phyloP scores from a whole-genome alignment of 306 rosid species.

The Cicer arietinum region DNA sequence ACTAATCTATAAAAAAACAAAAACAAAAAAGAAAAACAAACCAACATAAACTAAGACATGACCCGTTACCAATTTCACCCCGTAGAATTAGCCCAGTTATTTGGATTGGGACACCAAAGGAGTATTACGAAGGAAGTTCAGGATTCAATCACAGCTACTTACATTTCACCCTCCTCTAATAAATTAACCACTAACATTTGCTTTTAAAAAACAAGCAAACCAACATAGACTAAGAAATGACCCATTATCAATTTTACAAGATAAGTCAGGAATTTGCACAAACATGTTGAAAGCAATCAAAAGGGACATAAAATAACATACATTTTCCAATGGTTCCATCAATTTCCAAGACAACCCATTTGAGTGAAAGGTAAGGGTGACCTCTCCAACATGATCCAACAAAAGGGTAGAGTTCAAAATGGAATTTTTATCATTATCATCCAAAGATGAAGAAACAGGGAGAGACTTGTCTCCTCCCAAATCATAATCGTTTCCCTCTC shows the following conservation, averaged over 20 bases:
- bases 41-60: too few species aligned
- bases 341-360: slow-evolving; percentile 75
- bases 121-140: too few species aligned
- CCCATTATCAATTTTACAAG: slow-evolving; percentile 22
- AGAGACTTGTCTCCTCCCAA: slow-evolving; percentile 43
- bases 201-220: background rate
- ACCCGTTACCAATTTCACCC: too few species aligned
- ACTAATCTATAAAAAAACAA: too few species aligned
- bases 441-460: slow-evolving; percentile 31
- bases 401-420: slow-evolving; percentile 58
- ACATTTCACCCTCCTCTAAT: too few species aligned
- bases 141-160: too few species aligned
- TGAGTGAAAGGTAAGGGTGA: slow-evolving; percentile 57
- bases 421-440: slow-evolving; percentile 34
- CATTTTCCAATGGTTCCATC: slow-evolving; percentile 50
- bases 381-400: slow-evolving; percentile 75
- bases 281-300: slow-evolving; percentile 20
- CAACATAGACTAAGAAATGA: slow-evolving; percentile 9
- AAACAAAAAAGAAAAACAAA: too few species aligned
- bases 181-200: too few species aligned
- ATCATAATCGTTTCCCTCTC: slow-evolving; percentile 48
- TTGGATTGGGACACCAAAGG: too few species aligned
- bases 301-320: slow-evolving; percentile 37
- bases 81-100: too few species aligned
- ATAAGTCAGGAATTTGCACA: slow-evolving; percentile 3